Evolutionary conservation across 192 early-diverging fungal species (phyloP), one percentile per base, ranked within the genome.

Genomic region (Obelidium mucronatum): DNA sequence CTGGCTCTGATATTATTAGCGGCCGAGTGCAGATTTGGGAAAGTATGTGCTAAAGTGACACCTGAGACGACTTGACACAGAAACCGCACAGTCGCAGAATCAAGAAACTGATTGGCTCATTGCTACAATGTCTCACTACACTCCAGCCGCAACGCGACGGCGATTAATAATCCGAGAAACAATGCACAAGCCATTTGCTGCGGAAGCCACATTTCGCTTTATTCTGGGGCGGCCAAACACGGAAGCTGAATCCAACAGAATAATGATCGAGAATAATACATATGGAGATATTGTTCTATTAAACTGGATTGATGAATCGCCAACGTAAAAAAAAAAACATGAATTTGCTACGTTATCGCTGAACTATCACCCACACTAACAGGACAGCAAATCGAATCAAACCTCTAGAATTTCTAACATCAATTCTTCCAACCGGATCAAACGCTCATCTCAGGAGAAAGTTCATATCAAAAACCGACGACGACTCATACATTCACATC

Each of bases 71-170:
- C n/a, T n/a, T n/a, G n/a, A n/a, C n/a, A n/a, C n/a, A n/a, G n/a
- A n/a, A n/a, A n/a, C n/a, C n/a, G n/a, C n/a, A n/a, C n/a, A n/a
- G n/a, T n/a, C n/a, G n/a, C n/a, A n/a, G n/a, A n/a, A n/a, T n/a
- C n/a, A n/a, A n/a, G n/a, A n/a, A n/a, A n/a, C n/a, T n/a, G n/a
- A n/a, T n/a, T 65, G 63, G 63, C 37, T 65, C 30, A 37, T 65
- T 17, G 63, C 63, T 8, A 65, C 63, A 22, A 65, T 65, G 28
- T 65, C 63, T 13, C 37, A 65, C 34, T 65, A 65, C 37, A 35
- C 15, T 11, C 34, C 34, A 35, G 13, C 26, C 30, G 63, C 63
- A 4, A 35, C 22, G 34, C 28, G 37, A 24, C 63, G 63, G 11
- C 63, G 63, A 8, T 24, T 36, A 33, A 33, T 37, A 24, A 65